Conservation (phyloP, 768 basidiomycete genomes). For the Tulasnella sp. region DNA sequence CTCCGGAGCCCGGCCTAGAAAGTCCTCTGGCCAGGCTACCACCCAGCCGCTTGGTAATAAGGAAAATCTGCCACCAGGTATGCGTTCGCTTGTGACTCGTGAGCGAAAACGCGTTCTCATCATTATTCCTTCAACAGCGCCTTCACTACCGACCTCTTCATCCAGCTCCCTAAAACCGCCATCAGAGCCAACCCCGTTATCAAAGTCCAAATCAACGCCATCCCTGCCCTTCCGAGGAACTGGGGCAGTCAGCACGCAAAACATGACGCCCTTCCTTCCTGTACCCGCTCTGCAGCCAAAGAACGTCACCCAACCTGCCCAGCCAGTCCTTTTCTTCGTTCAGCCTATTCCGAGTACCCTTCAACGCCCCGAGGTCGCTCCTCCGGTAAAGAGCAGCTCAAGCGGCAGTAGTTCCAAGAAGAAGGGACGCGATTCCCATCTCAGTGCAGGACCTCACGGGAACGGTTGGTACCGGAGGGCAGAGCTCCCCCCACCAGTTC, state of each 20-base stretch:
- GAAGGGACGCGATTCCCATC: constrained; percentile 4
- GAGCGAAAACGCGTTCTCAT: neutral
- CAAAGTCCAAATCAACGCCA: constrained; percentile 11
- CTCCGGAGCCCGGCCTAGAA: neutral
- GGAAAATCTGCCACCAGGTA: constrained; percentile 16
- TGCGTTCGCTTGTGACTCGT: neutral
- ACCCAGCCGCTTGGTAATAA: neutral
- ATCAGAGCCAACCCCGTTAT: neutral
- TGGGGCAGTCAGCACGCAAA: neutral
- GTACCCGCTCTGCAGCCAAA: constrained; percentile 21
- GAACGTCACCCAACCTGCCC: neutral
- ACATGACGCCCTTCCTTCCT: constrained; percentile 11
- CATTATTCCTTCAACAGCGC: neutral
- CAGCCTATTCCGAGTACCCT: neutral
- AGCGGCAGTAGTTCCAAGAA: neutral
- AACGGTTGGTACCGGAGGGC: constrained; percentile 20
- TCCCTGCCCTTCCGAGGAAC: neutral
- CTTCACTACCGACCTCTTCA: neutral
- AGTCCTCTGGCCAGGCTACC: neutral
- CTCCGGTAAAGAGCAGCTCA: neutral
- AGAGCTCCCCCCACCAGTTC: constrained; percentile 8
- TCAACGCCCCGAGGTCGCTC: neutral
- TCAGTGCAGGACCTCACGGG: constrained; percentile 10
- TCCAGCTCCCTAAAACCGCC: neutral
- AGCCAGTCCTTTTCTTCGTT: neutral